A percentile compares a stretch with the other conserved stretches of the same genome.
Evolutionary conservation across 768 basidiomycete species (phyloP).

Genomic region (Hortiboletus flavorubellus): DNA sequence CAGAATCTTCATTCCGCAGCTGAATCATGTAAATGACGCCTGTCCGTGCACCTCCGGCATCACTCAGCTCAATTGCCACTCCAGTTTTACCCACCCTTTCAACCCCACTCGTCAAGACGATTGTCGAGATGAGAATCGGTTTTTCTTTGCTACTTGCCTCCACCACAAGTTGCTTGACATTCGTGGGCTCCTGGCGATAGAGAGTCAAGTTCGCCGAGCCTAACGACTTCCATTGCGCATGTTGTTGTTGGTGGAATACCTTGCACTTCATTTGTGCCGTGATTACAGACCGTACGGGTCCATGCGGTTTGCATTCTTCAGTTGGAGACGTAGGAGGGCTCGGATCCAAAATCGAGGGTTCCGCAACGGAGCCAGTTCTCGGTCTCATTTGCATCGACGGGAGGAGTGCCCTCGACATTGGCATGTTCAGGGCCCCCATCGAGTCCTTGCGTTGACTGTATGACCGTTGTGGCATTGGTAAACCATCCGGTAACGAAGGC

Average conservation of each 20-base stretch:
- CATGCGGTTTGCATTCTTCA: slow-evolving; percentile 49
- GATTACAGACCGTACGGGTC: slow-evolving; percentile 73
- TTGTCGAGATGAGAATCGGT: slow-evolving; percentile 86
- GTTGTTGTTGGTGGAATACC: slow-evolving; percentile 91
- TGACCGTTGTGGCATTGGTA: slow-evolving; percentile 30
- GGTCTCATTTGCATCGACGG: slow-evolving; percentile 61
- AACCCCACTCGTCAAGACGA: slow-evolving; percentile 93
- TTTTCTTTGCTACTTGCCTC: slow-evolving; percentile 77
- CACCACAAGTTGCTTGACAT: slow-evolving; percentile 95
- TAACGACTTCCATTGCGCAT: slow-evolving; percentile 97
- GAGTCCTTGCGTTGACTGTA: slow-evolving; percentile 22
- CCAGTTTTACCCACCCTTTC: slow-evolving; percentile 99
- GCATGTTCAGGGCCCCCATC: slow-evolving; percentile 28
- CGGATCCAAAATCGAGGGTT: slow-evolving; percentile 57
- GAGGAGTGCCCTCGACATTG: slow-evolving; percentile 49
- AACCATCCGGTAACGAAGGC: slow-evolving; percentile 35
- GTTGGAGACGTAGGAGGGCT: slow-evolving; percentile 86
- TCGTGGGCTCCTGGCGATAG: slow-evolving; percentile 80
- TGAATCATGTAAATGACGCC: slow-evolving; percentile 98
- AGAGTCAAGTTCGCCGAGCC: slow-evolving; percentile 86
- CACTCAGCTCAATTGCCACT: slow-evolving; percentile 92
- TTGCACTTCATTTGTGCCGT: slow-evolving; percentile 97
- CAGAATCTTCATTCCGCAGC: slow-evolving; percentile 82
- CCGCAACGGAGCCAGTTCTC: slow-evolving; percentile 48
- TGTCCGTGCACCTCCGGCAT: slow-evolving; percentile 77